Percentiles rank a stretch among this genome's conserved stretches.
Conservation (phyloP, 306 rosid species). For the Ammopiptanthus mongolicus region DNA sequence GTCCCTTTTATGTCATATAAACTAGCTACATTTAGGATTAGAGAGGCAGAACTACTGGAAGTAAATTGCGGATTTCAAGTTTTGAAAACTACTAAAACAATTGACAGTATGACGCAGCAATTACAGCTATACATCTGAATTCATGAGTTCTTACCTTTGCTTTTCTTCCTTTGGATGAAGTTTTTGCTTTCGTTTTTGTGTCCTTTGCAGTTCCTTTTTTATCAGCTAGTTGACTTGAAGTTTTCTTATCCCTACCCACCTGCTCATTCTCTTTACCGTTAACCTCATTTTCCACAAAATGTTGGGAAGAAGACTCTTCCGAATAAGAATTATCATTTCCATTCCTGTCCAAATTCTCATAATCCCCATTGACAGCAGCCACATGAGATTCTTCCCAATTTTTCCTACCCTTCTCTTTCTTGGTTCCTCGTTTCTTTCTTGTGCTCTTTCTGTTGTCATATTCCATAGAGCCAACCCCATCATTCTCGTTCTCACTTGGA, state of each 20-base stretch:
- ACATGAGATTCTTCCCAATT: constrained; percentile 31
- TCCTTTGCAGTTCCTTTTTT: constrained; percentile 48
- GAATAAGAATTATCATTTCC: constrained; percentile 23
- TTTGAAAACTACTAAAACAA: constrained; percentile 9
- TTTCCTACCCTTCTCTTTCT: constrained; percentile 54
- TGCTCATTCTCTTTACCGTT: constrained; percentile 35
- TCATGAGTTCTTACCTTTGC: constrained; percentile 53
- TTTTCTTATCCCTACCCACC: constrained; percentile 34
- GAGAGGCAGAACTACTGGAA: neutral
- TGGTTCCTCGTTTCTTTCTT: constrained; percentile 52
- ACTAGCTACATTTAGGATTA: neutral
- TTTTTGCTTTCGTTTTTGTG: constrained; percentile 39
- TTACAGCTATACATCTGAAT: neutral
- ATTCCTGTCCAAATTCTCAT: constrained; percentile 22
- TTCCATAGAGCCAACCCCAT: constrained; percentile 39
- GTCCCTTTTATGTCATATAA: neutral
- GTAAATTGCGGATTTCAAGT: neutral
- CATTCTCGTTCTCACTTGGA: constrained; percentile 38
- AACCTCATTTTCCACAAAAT: constrained; percentile 21
- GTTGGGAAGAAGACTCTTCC: constrained; percentile 42
- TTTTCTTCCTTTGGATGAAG: constrained; percentile 62
- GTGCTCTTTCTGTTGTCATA: constrained; percentile 43
- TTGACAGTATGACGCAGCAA: neutral
- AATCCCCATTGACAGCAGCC: constrained; percentile 18
- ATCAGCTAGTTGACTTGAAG: constrained; percentile 37